Base-by-base conservation (phyloP, 495 filamentous ascomycete genomes). In the Symbiotaphrina buchneri region DNA sequence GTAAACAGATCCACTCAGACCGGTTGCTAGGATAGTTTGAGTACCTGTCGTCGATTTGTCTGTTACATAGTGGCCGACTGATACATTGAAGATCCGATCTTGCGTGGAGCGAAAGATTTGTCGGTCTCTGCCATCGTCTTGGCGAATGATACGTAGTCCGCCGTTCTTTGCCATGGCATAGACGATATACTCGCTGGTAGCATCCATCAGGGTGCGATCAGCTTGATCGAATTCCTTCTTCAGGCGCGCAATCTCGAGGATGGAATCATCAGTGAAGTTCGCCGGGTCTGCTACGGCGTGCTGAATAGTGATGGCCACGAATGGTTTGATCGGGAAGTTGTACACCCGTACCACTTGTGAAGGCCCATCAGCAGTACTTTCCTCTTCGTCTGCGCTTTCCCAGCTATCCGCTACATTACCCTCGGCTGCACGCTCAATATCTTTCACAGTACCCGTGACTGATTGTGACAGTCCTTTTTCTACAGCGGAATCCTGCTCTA, bases 181-280 rank as follows among this genome's bases (percentile, higher is more conserved):
- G 6, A 77, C 74, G 42, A 99, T 99, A 51, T 81, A 91, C 10
- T 73, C 70, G 39, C 75, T 74, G n/a, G 79, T 81, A 19, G 84
- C 85, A 2, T 83, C 71, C 19, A 81, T 82, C 27, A 99, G 59
- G 29, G 80, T 87, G 31, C 90, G 77, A 46, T 99, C 90, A 29
- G 90, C 68, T 49, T 95, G 90, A 49, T 99, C 90, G 41, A 95
- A 95, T 5, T 87, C 78, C 52, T 95, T 94, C 58, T 91, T 91
- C 32, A 94, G 61, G 24, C 80, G 70, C 23, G 85, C 84, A 49
- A 99, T 83, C 39, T 84, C 74, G 49, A 87, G 72, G 30, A 90
- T 64, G 4, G 65, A 55, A 41, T 83, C 75, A 30, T 74, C 67
- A 13, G 65, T 68, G 47, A 52, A 54, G 41, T 34, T 51, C 47